Evolutionary conservation across 169 alveolate genomes (phyloP), one percentile per base, ranked within the genome.

Genomic region (Plasmodium vivax): DNA sequence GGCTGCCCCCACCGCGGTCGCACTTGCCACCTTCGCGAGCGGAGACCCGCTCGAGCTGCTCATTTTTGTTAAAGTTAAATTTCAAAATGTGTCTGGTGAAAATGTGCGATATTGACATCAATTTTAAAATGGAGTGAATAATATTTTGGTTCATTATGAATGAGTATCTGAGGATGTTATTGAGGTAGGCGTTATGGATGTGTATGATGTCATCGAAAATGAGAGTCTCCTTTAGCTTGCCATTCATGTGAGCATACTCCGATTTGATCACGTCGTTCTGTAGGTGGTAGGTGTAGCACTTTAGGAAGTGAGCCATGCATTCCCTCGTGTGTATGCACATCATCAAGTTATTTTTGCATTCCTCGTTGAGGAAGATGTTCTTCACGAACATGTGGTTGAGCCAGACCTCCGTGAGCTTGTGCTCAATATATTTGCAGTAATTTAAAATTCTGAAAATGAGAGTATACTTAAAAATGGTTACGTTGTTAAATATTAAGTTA

Each of bases 381-480:
- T 95, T 95, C 74, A 95, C 87, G 80, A 92, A 95, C 96, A 96
- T 93, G 74, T 95, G 97, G 79, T 73, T 91, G 19, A 93, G 58
- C 96, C 97, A 95, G 0, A 96, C 95, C 38, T 84, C 90, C 23
- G 96, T 41, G 27, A 96, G 93, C 30, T 83, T 93, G 36, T 93
- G 94, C 68, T 92, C 96, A 30, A 96, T 85, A 58, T 95, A 95
- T 84, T 96, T 96, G 58, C 96, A 94, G 47, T 95, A 96, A 82
- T 94, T 85, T 82, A 96, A 54, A 68, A 95, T 56, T 51, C 94
- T 72, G 47, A 96, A 96, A 30, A 93, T 83, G 14, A 84, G 36
- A 23, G 95, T 88, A 72, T 95, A 96, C 82, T 93, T 96, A 84
- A 77, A 92, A 87, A 96, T 82, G 36, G 95, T 85, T 68, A 83